Conservation (phyloP, 2,329 filamentous ascomycete species). For the Colletotrichum truncatum region DNA sequence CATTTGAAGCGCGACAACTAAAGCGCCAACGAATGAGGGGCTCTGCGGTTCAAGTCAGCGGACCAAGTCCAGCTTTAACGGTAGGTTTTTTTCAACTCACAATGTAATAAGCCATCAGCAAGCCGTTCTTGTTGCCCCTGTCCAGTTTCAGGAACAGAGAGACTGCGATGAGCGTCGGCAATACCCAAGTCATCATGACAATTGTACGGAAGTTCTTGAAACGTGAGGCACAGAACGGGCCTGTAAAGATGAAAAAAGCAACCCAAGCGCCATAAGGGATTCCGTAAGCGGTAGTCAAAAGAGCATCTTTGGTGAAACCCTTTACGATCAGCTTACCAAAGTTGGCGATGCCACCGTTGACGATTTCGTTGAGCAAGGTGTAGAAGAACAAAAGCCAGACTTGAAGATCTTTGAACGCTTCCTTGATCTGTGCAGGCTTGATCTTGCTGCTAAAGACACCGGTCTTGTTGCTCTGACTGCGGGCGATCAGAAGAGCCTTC, state of each 20-base stretch:
- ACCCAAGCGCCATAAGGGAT: constrained; percentile 65
- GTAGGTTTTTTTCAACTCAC: constrained; percentile 50
- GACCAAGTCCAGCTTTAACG: constrained; percentile 49
- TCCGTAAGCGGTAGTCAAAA: constrained; percentile 57
- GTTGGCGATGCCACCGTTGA: constrained; percentile 36
- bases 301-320: constrained; percentile 40
- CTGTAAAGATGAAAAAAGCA: constrained; percentile 59
- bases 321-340: constrained; percentile 39
- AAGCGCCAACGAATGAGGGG: constrained; percentile 49
- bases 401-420: constrained; percentile 50
- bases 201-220: constrained; percentile 59
- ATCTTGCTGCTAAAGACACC: constrained; percentile 53
- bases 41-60: constrained; percentile 25
- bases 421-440: constrained; percentile 48
- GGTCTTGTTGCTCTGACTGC: constrained; percentile 50
- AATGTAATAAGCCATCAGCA: constrained; percentile 54
- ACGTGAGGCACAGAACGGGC: constrained; percentile 59
- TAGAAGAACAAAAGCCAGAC: constrained; percentile 52
- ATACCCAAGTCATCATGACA: constrained; percentile 60
- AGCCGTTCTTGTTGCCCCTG: constrained; percentile 40
- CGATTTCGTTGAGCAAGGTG: constrained; percentile 33
- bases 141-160: constrained; percentile 52
- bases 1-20: constrained; percentile 63
- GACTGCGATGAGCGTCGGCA: constrained; percentile 50
- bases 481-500: constrained; percentile 60